Conservation (phyloP, 2,329 filamentous ascomycete genomes). For the Colletotrichum incanum region DNA sequence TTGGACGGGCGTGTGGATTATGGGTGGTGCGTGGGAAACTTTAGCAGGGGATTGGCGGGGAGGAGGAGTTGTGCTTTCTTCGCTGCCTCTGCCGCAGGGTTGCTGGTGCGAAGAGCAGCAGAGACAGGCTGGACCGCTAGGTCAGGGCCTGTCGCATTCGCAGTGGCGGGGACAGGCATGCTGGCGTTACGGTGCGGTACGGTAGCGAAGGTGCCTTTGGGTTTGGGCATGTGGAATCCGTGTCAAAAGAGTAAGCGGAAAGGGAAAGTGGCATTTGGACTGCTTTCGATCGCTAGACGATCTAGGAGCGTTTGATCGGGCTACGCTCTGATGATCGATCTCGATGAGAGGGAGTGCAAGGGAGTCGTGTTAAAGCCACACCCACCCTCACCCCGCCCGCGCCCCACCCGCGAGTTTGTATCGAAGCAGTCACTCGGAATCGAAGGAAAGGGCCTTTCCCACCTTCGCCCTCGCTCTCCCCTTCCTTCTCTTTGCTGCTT, state of each 20-base stretch:
- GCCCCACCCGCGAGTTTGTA: constrained; percentile 4
- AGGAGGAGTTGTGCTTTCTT: not conserved
- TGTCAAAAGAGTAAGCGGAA: constrained; percentile 23
- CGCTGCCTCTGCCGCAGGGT: not conserved
- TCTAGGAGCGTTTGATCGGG: constrained; percentile 44
- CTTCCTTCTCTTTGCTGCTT: not conserved
- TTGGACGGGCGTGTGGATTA: not conserved
- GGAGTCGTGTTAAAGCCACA: constrained; percentile 17
- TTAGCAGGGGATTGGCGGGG: constrained; percentile 3
- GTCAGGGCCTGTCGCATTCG: constrained; percentile 4
- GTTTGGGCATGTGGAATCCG: constrained; percentile 28
- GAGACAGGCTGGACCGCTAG: constrained; percentile 10
- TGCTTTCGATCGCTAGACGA: constrained; percentile 45
- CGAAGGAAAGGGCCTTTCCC: constrained; percentile 15
- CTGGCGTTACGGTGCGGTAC: not conserved
- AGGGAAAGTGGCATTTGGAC: constrained; percentile 39
- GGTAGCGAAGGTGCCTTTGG: not conserved
- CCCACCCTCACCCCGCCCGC: not conserved
- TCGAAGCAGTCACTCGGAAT: constrained; percentile 25
- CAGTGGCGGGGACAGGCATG: constrained; percentile 5
- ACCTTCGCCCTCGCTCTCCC: not conserved
- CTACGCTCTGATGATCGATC: constrained; percentile 46
- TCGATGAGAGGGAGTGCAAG: constrained; percentile 40
- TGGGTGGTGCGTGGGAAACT: constrained; percentile 15
- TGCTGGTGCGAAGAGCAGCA: constrained; percentile 11